Evolutionary conservation across 129 eudicot species (phyloP), one percentile per base, ranked within the genome.

Genomic region (Erigeron canadensis): DNA sequence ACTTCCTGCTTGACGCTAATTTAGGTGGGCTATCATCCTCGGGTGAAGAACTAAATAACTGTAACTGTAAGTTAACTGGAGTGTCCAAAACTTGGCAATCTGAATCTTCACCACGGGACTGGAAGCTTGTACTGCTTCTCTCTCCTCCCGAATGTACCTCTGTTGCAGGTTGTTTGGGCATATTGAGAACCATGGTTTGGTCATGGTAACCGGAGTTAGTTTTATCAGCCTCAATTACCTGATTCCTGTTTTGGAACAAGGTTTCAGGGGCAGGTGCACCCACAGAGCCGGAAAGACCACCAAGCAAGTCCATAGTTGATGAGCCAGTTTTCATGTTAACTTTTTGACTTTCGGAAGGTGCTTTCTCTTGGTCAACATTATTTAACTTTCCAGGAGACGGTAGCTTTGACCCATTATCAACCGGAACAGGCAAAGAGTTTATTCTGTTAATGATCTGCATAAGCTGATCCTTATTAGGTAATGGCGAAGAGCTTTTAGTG

Each of bases 21-120:
- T 89, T 83, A 4, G 84, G 90, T 13, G 85, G 80, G 84, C 91
- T 85, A 67, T 79, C 81, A 41, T 78, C 73, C 79, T 90, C 95
- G 42, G 96, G 91, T 8, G 96, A 93, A 63, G 96, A 85, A 80
- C 88, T 85, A 67, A 87, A 93, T 47, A 93, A 87, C 84, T 87
- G 91, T 44, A 93, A 76, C 0, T 79, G 89, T 76, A 93, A 67
- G 55, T 80, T 81, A 34, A 80, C 59, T 5, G 75, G 80, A 18
- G 80, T 76, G 34, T 86, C 96, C 17, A 78, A 80, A 22, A 74
- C 87, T 76, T 83, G 93, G 72, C 82, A 60, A 77, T 88, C 93
- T 10, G 91, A 86, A 71, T 84, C 95, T 63, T 86, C 96, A 64
- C 77, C 83, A 43, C 95, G 98, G 56, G 98, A 93, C 68, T 86